Percentiles rank a stretch among this genome's conserved stretches.
These are phyloP conservation scores for Xanthoceras sorbifolium DNA, from an alignment of 345 rosid genomes.

Conservation along the genomic window DNA sequence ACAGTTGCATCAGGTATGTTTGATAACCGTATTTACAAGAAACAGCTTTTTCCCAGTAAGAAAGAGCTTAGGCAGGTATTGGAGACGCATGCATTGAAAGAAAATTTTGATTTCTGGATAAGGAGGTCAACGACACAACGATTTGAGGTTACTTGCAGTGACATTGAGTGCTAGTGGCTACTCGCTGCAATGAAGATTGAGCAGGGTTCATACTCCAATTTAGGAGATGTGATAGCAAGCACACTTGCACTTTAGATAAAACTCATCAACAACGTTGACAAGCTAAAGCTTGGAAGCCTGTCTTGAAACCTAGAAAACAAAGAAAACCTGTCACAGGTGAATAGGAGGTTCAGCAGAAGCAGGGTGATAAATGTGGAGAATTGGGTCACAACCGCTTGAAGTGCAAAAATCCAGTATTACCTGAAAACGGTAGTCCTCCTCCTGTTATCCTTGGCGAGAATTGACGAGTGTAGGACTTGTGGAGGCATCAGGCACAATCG, in stretches of 20 bases:
- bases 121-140: background rate
- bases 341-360: background rate
- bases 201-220: background rate
- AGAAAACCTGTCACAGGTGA: background rate
- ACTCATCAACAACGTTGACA: background rate
- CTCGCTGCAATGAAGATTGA: background rate
- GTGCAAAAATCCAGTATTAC: conserved; percentile 3
- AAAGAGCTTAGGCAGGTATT: background rate
- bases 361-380: conserved; percentile 2
- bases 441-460: background rate
- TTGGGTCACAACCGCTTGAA: background rate
- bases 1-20: background rate
- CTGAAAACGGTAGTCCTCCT: background rate
- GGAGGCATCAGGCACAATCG: background rate
- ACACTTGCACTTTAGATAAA: background rate
- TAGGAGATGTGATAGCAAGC: background rate
- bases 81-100: conserved; percentile 2
- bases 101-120: background rate
- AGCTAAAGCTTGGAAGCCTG: background rate
- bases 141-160: background rate
- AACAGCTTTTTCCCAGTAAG: background rate
- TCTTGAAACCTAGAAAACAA: background rate
- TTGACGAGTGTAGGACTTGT: background rate
- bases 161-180: background rate
- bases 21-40: background rate